Evolutionary conservation across 2,329 filamentous ascomycete species (phyloP).

Genomic region (Microdochium bolleyi): DNA sequence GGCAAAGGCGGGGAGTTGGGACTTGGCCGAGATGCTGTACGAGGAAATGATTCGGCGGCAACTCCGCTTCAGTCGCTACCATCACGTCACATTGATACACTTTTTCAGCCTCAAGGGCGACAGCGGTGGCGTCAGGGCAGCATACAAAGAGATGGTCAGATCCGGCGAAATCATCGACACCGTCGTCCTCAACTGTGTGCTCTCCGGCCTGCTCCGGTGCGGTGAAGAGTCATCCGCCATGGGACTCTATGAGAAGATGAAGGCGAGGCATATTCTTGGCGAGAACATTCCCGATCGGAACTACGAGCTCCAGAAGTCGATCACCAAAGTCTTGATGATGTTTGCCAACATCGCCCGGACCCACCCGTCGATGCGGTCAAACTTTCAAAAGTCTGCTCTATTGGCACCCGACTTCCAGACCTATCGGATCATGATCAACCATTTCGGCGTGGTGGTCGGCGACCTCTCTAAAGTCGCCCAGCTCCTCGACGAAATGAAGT

Average conservation of each 20-base stretch:
- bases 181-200: constrained; percentile 77
- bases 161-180: constrained; percentile 85
- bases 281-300: constrained; percentile 32
- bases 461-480: constrained; percentile 63
- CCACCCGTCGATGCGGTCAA: constrained; percentile 43
- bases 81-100: constrained; percentile 75
- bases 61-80: constrained; percentile 66
- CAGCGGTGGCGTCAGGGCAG: constrained; percentile 62
- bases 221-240: constrained; percentile 73
- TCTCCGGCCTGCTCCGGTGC: constrained; percentile 67
- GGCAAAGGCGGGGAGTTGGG: constrained; percentile 75
- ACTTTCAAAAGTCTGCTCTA: constrained; percentile 53
- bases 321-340: constrained; percentile 50
- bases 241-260: constrained; percentile 80
- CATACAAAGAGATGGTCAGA: constrained; percentile 78
- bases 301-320: constrained; percentile 37
- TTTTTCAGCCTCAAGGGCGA: constrained; percentile 73
- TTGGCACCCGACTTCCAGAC: constrained; percentile 71
- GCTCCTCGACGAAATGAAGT: constrained; percentile 74
- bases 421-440: constrained; percentile 69
- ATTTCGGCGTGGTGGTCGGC: constrained; percentile 62
- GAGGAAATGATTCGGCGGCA: constrained; percentile 69
- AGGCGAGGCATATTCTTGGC: constrained; percentile 41
- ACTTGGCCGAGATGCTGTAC: constrained; percentile 76
- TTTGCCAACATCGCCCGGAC: constrained; percentile 45